Percentiles rank a stretch among this genome's conserved stretches.
Conservation (phyloP, 2,329 filamentous ascomycete species). For the Periconia sp. region DNA sequence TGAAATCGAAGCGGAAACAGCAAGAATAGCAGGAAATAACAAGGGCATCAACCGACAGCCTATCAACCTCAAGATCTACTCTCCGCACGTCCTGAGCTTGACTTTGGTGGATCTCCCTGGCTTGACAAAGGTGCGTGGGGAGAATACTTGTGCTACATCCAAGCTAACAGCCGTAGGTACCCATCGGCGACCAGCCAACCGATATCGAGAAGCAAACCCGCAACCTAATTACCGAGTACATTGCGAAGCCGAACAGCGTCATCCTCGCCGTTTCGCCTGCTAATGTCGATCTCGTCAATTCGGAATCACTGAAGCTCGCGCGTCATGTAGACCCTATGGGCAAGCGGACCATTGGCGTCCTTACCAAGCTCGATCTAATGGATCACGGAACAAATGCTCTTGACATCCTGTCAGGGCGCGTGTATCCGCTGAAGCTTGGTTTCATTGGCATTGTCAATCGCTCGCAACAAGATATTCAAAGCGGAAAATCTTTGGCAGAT, state of each 20-base stretch:
- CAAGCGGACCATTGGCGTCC: slow-evolving; percentile 90
- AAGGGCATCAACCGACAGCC: slow-evolving; percentile 98
- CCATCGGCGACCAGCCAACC: slow-evolving; percentile 94
- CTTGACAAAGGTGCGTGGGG: slow-evolving; percentile 77
- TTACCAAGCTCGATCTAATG: slow-evolving; percentile 98
- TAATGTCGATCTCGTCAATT: slow-evolving; percentile 98
- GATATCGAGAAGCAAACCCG: slow-evolving; percentile 99
- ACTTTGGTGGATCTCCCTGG: slow-evolving; percentile 96
- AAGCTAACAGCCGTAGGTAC: slow-evolving; percentile 66
- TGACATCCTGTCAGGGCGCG: slow-evolving; percentile 94
- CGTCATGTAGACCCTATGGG: slow-evolving; percentile 96
- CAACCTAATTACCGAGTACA: slow-evolving; percentile 96
- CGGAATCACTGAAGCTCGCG: slow-evolving; percentile 93
- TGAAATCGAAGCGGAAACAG: slow-evolving; percentile 97
- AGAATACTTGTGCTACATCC: slow-evolving; percentile 9
- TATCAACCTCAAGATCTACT: slow-evolving; percentile 99
- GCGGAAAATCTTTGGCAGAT: slow-evolving; percentile 91
- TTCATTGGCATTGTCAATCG: slow-evolving; percentile 98
- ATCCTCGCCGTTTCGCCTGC: slow-evolving; percentile 95
- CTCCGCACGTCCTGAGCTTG: slow-evolving; percentile 92
- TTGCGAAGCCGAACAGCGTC: slow-evolving; percentile 98
- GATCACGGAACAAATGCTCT: slow-evolving; percentile 97
- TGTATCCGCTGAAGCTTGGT: slow-evolving; percentile 94
- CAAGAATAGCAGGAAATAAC: slow-evolving; percentile 92
- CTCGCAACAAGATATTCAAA: slow-evolving; percentile 97